These are phyloP conservation scores for Stagonosporopsis cucurbitacearum DNA, from an alignment of 2,329 filamentous ascomycete species.

Conservation along the genomic window DNA sequence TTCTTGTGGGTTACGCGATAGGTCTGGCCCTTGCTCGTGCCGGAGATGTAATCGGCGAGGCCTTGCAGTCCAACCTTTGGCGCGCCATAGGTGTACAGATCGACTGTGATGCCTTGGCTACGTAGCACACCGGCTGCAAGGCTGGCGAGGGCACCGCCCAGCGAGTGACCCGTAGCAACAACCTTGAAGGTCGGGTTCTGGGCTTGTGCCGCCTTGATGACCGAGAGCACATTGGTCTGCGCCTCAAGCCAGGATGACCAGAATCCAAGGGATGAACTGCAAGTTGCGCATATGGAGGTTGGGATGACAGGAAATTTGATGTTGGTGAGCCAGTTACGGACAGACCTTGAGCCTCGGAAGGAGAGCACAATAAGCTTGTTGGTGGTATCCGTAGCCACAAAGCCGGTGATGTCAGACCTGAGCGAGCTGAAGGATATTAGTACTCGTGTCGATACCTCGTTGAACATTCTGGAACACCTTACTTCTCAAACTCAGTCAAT, in stretches of 20 bases:
- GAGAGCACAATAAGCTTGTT: slow-evolving; percentile 64
- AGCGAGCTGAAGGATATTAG: slow-evolving; percentile 30
- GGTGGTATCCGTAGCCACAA: slow-evolving; percentile 55
- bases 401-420: slow-evolving; percentile 55
- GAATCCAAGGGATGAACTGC: slow-evolving; percentile 66
- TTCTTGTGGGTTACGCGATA: slow-evolving; percentile 71
- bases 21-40: slow-evolving; percentile 59
- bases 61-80: slow-evolving; percentile 68
- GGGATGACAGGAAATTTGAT: slow-evolving; percentile 52
- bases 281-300: slow-evolving; percentile 54
- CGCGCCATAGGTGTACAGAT: slow-evolving; percentile 71
- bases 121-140: slow-evolving; percentile 66
- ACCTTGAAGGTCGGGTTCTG: slow-evolving; percentile 61
- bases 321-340: slow-evolving; percentile 69
- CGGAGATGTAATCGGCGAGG: slow-evolving; percentile 62
- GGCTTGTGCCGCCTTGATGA: slow-evolving; percentile 53
- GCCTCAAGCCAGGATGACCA: slow-evolving; percentile 65
- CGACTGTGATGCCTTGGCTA: slow-evolving; percentile 54
- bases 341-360: slow-evolving; percentile 64
- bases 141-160: slow-evolving; percentile 70
- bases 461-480: slow-evolving; percentile 23
- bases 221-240: slow-evolving; percentile 49
- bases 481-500: slow-evolving; percentile 59
- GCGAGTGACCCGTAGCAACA: slow-evolving; percentile 70
- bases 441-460: neutral